phyloP scores from a whole-genome alignment of 2,329 filamentous ascomycete genomes.

The Colletotrichum sp. region DNA sequence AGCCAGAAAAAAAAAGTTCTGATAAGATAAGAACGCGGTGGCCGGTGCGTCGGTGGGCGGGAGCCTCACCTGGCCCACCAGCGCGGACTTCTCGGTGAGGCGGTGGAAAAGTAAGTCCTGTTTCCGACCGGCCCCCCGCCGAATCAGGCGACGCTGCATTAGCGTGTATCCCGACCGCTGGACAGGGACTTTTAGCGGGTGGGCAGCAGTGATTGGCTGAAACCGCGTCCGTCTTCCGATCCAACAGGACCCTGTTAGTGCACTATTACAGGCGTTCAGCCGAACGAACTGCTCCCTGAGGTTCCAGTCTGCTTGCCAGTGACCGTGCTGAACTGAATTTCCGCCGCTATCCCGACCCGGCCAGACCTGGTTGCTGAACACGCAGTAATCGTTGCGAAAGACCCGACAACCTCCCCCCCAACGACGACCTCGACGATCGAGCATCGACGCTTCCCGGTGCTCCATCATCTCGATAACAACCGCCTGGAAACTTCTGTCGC shows the following conservation, averaged over 20 bases:
- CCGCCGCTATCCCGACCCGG: conserved; percentile 7
- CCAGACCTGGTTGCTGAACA: not conserved
- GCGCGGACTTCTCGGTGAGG: conserved; percentile 14
- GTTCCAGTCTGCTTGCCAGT: not conserved
- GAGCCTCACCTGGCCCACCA: not conserved
- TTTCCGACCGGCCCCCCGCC: not conserved
- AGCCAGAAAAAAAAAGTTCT: conserved; percentile 20
- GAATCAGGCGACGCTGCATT: conserved; percentile 18
- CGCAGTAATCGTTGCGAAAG: conserved; percentile 9
- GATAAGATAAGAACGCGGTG: conserved; percentile 20
- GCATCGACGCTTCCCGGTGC: not conserved
- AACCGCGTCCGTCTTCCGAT: not conserved
- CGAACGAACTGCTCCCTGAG: conserved; percentile 2
- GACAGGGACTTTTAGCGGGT: not conserved
- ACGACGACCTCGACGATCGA: not conserved
- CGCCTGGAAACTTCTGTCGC: not conserved
- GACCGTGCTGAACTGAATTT: conserved; percentile 3
- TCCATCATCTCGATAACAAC: not conserved
- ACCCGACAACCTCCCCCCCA: not conserved
- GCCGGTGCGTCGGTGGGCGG: not conserved
- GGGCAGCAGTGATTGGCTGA: not conserved
- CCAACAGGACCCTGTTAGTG: conserved; percentile 12
- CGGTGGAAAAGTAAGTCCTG: conserved; percentile 9
- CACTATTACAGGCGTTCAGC: not conserved
- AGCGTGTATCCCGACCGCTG: conserved; percentile 23